Percentiles rank a stretch among this genome's conserved stretches.
Conservation (phyloP, 495 filamentous ascomycete species). For the Aspergillus cavernicola region DNA sequence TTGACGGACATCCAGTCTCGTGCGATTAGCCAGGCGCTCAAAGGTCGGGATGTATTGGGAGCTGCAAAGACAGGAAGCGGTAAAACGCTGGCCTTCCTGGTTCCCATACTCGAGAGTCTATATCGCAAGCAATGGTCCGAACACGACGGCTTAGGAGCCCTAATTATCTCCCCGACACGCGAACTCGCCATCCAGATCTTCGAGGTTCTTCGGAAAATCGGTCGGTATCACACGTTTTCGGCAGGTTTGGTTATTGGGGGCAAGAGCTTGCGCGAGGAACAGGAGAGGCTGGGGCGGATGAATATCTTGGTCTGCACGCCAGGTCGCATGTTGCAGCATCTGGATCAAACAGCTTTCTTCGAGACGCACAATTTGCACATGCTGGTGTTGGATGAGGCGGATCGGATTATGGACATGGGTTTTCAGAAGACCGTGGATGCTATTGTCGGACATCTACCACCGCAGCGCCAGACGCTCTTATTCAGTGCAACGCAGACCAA, state of each 20-base stretch:
- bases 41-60: conserved; percentile 85
- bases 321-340: conserved; percentile 89
- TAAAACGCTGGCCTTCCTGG: conserved; percentile 90
- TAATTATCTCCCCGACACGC: conserved; percentile 91
- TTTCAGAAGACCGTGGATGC: conserved; percentile 91
- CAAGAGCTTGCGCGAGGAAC: conserved; percentile 83
- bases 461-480: conserved; percentile 81
- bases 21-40: conserved; percentile 79
- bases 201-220: conserved; percentile 87
- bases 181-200: conserved; percentile 98
- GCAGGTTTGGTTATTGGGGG: conserved; percentile 96
- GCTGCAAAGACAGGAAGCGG: conserved; percentile 96
- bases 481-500: conserved; percentile 97
- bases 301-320: conserved; percentile 97
- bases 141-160: conserved; percentile 83
- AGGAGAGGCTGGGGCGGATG: conserved; percentile 83
- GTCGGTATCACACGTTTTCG: conserved; percentile 84
- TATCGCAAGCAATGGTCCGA: conserved; percentile 88
- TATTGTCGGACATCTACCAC: conserved; percentile 87
- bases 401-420: conserved; percentile 97
- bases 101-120: conserved; percentile 93
- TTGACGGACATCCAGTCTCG: conserved; percentile 89
- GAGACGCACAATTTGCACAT: conserved; percentile 88
- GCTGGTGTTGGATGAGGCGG: conserved; percentile 92
- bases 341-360: conserved; percentile 90